Base-by-base conservation (phyloP, 371 early-diverging fungal species). In the Cokeromyces recurvatus region DNA sequence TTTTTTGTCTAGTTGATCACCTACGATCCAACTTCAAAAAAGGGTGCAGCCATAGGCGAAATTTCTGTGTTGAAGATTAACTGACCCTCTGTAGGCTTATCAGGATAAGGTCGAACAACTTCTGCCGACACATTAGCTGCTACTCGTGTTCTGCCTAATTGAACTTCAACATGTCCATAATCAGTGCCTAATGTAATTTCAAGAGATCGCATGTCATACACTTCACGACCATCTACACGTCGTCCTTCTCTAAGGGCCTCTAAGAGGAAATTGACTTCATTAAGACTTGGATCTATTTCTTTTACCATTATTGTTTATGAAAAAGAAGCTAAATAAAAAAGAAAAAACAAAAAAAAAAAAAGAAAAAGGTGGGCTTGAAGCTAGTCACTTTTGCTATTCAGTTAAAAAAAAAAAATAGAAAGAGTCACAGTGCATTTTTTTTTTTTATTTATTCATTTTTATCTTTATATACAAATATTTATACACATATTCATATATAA, bases 71-170 rank as follows among this genome's bases (percentile, higher is more conserved):
- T 87, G 60, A 95, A 88, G 32, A 68, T 44, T 12, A 96, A 62
- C 9, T 84, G 65, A 1, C 98, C 98, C 56, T 97, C 96, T 14
- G 86, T 86, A 3, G 95, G 90, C 35, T 81, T 79, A 53, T 82
- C 87, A 1, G 78, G 66, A 21, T 66, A 66, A 15, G 97, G 97
- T 43, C 91, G 74, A n/a, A 83, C 80, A n/a, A 94, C 87, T 56
- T 92, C 89, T 45, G 89, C 87, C 0, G 90, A 78, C 0, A 94
- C 91, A 43, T 79, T 82, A 0, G 92, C 94, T 4, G 90, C 65
- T 2, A 94, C 91, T 57, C 91, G 86, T 38, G 95, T 93, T 50
- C 78, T 78, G 9, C 95, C 94, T 14, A 92, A 69, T 41, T 81
- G 81, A 3, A 92, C 88, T 48, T 89, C 81, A n/a, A 80, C 90